phyloP scores from a whole-genome alignment of 495 filamentous ascomycete species.

The Cercophora newfieldiana region DNA sequence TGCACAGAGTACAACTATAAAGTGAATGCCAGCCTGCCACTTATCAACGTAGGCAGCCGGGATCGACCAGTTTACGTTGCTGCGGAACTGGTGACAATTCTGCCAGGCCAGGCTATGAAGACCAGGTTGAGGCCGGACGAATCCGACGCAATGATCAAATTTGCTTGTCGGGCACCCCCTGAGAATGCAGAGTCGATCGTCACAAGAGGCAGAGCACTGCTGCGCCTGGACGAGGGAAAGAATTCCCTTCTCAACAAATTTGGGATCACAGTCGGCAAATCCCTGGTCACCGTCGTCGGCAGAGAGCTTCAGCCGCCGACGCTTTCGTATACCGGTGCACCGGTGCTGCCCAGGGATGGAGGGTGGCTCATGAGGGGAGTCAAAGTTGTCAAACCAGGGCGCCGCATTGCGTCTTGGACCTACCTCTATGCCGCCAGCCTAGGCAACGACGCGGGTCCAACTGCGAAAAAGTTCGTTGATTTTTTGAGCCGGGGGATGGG shows the following conservation, averaged over 20 bases:
- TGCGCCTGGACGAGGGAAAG: conserved; percentile 34
- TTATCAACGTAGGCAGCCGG: conserved; percentile 68
- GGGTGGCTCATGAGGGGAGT: conserved; percentile 41
- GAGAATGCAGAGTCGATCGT: conserved; percentile 68
- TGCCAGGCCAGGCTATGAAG: conserved; percentile 64
- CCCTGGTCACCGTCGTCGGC: conserved; percentile 64
- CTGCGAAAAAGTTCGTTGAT: background rate
- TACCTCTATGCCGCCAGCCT: conserved; percentile 23
- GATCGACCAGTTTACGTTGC: conserved; percentile 64
- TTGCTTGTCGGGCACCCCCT: conserved; percentile 65
- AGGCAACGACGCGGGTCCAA: too few species aligned
- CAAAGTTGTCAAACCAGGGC: conserved; percentile 34
- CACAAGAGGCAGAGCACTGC: conserved; percentile 47
- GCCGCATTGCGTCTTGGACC: conserved; percentile 36
- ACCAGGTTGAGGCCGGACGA: conserved; percentile 57
- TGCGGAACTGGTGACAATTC: conserved; percentile 62
- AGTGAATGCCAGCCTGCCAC: conserved; percentile 47
- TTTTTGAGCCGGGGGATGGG: background rate
- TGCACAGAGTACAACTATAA: conserved; percentile 35
- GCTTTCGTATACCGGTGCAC: conserved; percentile 51
- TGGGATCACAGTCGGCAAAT: conserved; percentile 52
- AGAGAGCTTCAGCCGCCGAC: conserved; percentile 59
- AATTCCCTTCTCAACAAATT: conserved; percentile 47
- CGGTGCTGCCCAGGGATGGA: conserved; percentile 25
- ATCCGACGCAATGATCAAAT: conserved; percentile 63